phyloP scores from a whole-genome alignment of 768 basidiomycete species.

The Macrolepiota fuliginosa region DNA sequence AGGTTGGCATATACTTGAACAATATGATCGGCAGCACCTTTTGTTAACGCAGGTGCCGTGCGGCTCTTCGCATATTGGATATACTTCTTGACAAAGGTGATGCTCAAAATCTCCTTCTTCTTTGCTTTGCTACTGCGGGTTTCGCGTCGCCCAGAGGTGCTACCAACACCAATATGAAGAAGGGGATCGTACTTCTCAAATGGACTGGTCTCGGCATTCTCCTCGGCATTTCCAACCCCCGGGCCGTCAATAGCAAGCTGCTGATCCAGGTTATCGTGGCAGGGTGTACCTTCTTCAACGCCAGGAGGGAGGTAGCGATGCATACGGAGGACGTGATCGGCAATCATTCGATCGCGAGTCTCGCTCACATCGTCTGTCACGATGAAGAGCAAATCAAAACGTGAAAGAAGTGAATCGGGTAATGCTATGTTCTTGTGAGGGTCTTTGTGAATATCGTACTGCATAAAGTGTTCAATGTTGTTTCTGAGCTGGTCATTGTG shows the following conservation, averaged over 20 bases:
- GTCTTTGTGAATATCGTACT: slow-evolving; percentile 99
- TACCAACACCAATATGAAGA: slow-evolving; percentile 78
- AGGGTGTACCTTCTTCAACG: slow-evolving; percentile 93
- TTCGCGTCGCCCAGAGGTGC: slow-evolving; percentile 41
- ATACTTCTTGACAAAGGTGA: slow-evolving; percentile 96
- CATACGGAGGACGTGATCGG: slow-evolving; percentile 96
- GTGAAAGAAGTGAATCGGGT: slow-evolving; percentile 95
- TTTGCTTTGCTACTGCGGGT: slow-evolving; percentile 59
- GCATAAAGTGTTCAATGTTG: slow-evolving; percentile 10
- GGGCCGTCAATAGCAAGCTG: slow-evolving; percentile 87
- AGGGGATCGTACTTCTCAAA: slow-evolving; percentile 98
- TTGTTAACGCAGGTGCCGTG: slow-evolving; percentile 79
- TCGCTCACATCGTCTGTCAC: slow-evolving; percentile 99
- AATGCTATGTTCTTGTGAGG: slow-evolving; percentile 98
- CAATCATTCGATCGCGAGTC: slow-evolving; percentile 87
- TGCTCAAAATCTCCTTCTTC: slow-evolving; percentile 84
- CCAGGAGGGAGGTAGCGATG: slow-evolving; percentile 97
- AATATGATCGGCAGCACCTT: slow-evolving; percentile 93
- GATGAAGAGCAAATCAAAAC: slow-evolving; percentile 97
- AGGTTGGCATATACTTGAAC: slow-evolving; percentile 89
- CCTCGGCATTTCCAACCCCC: slow-evolving; percentile 45
- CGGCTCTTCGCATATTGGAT: slow-evolving; percentile 96
- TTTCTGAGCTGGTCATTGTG: neutral
- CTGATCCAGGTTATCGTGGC: slow-evolving; percentile 84
- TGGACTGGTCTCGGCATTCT: slow-evolving; percentile 70